phyloP scores from a whole-genome alignment of 2,329 filamentous ascomycete genomes.

The Phialophora tarda region DNA sequence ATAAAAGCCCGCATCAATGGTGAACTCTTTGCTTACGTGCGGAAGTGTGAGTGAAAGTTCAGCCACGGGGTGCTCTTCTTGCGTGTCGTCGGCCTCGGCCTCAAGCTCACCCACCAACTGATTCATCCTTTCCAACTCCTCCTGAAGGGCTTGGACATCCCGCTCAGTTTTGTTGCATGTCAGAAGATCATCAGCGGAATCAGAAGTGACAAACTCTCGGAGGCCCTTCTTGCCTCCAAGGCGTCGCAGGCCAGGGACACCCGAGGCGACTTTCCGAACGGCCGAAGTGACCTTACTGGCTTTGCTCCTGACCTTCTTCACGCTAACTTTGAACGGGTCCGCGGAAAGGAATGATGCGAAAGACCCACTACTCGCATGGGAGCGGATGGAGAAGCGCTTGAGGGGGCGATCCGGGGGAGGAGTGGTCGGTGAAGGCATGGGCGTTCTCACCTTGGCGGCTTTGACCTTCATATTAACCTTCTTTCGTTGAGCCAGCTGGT shows the following conservation, averaged over 20 bases:
- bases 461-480: background rate
- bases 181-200: background rate
- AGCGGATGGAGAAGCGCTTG: background rate
- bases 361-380: background rate
- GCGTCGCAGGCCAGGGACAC: background rate
- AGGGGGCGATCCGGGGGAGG: background rate
- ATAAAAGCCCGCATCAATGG: background rate
- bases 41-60: background rate
- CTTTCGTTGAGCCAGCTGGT: background rate
- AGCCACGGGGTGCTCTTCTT: background rate
- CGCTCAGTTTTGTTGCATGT: background rate
- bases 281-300: background rate
- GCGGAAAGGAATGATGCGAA: conserved; percentile 2
- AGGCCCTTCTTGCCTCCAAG: background rate
- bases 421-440: background rate
- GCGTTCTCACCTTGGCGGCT: background rate
- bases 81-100: background rate
- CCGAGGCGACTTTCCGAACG: background rate
- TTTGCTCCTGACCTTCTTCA: background rate
- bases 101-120: background rate
- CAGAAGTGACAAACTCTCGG: background rate
- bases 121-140: background rate
- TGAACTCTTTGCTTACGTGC: background rate
- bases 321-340: too few species aligned
- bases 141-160: background rate